phyloP scores from a whole-genome alignment of 192 early-diverging fungal genomes.

The Irineochytrium annulatum region DNA sequence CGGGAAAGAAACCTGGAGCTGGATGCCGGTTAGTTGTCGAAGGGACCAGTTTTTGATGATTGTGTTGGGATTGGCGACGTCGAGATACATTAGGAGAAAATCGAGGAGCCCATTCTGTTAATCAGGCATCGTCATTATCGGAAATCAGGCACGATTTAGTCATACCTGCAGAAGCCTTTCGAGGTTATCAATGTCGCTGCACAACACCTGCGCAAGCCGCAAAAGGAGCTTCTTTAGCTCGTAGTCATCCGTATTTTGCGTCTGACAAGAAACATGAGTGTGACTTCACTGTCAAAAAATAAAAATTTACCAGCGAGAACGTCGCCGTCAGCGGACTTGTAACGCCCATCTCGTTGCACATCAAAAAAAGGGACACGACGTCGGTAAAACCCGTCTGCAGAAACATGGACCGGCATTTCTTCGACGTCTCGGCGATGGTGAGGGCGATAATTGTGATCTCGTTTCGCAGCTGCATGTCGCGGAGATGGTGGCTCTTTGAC shows the following conservation, averaged over 20 bases:
- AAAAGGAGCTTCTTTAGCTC: conserved; percentile 21
- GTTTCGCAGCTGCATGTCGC: conserved; percentile 2
- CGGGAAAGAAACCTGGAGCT: conserved; percentile 20
- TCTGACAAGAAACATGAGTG: not conserved
- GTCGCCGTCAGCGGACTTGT: not conserved
- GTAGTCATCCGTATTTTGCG: conserved; percentile 8
- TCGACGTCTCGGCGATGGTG: too few species aligned
- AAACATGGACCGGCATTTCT: too few species aligned
- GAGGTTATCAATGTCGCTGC: not conserved
- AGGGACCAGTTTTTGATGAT: conserved; percentile 25
- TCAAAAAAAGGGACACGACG: conserved; percentile 5
- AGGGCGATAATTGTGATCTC: not conserved
- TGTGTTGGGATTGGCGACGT: conserved; percentile 10
- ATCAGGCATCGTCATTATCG: not conserved
- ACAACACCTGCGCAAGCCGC: not conserved
- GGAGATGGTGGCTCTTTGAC: not conserved
- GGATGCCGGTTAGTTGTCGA: conserved; percentile 30
- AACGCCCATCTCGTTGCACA: conserved; percentile 18
- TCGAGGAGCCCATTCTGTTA: conserved; percentile 34
- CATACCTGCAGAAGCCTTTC: conserved; percentile 2
- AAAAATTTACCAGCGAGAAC: conserved; percentile 12
- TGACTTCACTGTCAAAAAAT: not conserved
- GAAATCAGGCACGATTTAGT: not conserved
- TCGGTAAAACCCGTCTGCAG: conserved; percentile 12
- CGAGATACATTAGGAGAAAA: conserved; percentile 31